These are phyloP conservation scores for Lentinula sp. DNA, from an alignment of 768 basidiomycete species.

Conservation along the genomic window DNA sequence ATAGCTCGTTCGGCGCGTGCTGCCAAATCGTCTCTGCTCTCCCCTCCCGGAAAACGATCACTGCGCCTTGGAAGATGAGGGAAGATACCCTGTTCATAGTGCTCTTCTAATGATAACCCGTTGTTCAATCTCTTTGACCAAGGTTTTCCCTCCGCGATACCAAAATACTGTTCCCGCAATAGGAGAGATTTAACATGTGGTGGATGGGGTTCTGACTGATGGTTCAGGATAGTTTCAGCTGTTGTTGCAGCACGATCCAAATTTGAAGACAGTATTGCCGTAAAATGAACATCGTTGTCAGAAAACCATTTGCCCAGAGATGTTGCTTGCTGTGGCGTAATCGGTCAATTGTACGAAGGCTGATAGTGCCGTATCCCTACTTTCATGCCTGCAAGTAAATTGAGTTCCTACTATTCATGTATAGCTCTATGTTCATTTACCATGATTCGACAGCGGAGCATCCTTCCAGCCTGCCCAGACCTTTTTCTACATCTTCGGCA, in stretches of 20 bases:
- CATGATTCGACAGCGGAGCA: slow-evolving; percentile 69
- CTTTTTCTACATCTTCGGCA: slow-evolving; percentile 22
- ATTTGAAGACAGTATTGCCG: slow-evolving; percentile 59
- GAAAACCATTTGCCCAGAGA: slow-evolving; percentile 54
- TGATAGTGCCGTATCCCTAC: slow-evolving; percentile 23
- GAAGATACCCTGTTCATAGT: slow-evolving; percentile 47
- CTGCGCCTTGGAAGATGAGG: slow-evolving; percentile 39
- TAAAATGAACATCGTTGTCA: slow-evolving; percentile 28
- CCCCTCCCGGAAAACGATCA: slow-evolving; percentile 61
- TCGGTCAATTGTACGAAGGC: background rate
- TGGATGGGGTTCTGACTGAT: slow-evolving; percentile 40
- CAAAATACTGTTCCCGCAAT: slow-evolving; percentile 67
- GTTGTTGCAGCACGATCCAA: slow-evolving; percentile 61
- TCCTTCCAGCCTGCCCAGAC: slow-evolving; percentile 78
- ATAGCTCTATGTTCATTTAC: slow-evolving; percentile 27
- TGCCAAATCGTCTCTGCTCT: slow-evolving; percentile 60
- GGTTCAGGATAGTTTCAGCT: slow-evolving; percentile 46
- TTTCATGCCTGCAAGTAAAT: slow-evolving; percentile 39
- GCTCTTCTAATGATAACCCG: slow-evolving; percentile 33
- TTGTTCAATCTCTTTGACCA: slow-evolving; percentile 30
- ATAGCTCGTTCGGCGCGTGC: slow-evolving; percentile 47
- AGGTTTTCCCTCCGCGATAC: slow-evolving; percentile 60
- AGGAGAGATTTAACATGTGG: slow-evolving; percentile 40
- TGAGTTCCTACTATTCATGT: background rate
- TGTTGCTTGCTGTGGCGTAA: slow-evolving; percentile 46